phyloP scores from a whole-genome alignment of 1,284 basidiomycete genomes.

The Golubevia sp. region DNA sequence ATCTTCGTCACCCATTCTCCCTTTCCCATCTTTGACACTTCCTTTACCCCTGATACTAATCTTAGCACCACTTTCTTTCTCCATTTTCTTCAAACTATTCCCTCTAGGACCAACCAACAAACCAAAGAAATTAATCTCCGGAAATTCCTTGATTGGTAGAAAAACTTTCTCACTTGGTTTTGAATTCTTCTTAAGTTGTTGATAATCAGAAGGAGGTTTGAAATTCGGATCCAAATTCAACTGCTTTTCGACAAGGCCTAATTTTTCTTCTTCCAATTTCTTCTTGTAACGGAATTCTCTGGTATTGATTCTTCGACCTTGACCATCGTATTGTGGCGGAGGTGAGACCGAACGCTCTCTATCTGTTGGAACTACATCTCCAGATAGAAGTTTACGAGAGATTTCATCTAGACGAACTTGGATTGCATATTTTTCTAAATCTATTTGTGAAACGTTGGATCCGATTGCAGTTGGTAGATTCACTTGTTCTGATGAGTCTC shows the following conservation, averaged over 20 bases:
- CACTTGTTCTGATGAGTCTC: slow-evolving; percentile 38
- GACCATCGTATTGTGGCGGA: slow-evolving; percentile 93
- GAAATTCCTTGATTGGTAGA: slow-evolving; percentile 98
- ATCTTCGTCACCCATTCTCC: slow-evolving; percentile 90
- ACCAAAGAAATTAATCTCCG: slow-evolving; percentile 99
- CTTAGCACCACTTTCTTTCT: slow-evolving; percentile 94
- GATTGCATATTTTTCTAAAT: slow-evolving; percentile 58
- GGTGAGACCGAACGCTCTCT: slow-evolving; percentile 82
- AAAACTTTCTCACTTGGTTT: slow-evolving; percentile 86
- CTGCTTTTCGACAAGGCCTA: slow-evolving; percentile 87
- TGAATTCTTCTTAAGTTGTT: slow-evolving; percentile 78
- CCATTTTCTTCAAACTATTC: slow-evolving; percentile 99
- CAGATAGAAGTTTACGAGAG: too few species aligned
- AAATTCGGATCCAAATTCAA: slow-evolving; percentile 98
- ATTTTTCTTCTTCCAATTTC: slow-evolving; percentile 95
- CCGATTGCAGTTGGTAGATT: slow-evolving; percentile 47
- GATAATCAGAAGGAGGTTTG: slow-evolving; percentile 92
- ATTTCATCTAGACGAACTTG: slow-evolving; percentile 22
- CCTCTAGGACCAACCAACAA: slow-evolving; percentile 96
- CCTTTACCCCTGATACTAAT: slow-evolving; percentile 98
- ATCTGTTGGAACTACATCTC: too few species aligned
- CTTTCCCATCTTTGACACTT: slow-evolving; percentile 97
- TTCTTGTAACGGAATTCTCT: slow-evolving; percentile 96
- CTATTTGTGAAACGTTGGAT: slow-evolving; percentile 39
- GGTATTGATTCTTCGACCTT: slow-evolving; percentile 96